phyloP scores from a whole-genome alignment of 352 stramenopile species.

The Phytophthora capsici region DNA sequence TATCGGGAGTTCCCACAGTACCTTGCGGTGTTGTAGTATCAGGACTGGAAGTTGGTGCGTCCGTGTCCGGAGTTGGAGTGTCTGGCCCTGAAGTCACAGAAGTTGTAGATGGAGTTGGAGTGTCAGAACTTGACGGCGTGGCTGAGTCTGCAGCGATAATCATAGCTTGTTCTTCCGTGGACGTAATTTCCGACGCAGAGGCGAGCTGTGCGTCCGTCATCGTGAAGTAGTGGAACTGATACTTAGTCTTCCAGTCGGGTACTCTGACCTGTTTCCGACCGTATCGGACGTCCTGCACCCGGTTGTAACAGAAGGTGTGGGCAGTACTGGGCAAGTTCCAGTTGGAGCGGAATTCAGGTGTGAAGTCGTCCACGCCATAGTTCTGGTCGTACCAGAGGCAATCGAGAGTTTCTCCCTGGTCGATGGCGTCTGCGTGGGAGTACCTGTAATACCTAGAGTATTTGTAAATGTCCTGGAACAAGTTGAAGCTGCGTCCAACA shows the following conservation, averaged over 20 bases:
- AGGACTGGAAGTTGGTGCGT: no score
- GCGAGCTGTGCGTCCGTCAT: conserved; percentile 34
- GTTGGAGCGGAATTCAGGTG: conserved; percentile 38
- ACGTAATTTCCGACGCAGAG: conserved; percentile 29
- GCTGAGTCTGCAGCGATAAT: conserved; percentile 4
- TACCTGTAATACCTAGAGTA: no score
- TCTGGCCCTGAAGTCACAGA: neutral
- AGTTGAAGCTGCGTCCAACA: conserved; percentile 47
- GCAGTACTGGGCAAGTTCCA: conserved; percentile 33
- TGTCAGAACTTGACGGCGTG: neutral
- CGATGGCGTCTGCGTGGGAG: conserved; percentile 37
- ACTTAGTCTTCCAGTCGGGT: conserved; percentile 23
- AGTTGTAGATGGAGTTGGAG: neutral
- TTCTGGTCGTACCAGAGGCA: conserved; percentile 58
- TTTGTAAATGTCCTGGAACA: conserved; percentile 42
- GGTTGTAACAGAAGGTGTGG: conserved; percentile 49
- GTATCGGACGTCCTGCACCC: conserved; percentile 30
- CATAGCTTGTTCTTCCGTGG: conserved; percentile 18
- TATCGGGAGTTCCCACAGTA: no score
- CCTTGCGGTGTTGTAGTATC: no score
- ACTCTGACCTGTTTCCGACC: conserved; percentile 27
- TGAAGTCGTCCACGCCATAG: conserved; percentile 58
- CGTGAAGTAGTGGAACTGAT: conserved; percentile 30
- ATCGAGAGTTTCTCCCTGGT: conserved; percentile 57
- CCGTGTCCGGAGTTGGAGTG: no score